phyloP scores from a whole-genome alignment of 306 rosid genomes.

The Chamaecrista fasciculata region DNA sequence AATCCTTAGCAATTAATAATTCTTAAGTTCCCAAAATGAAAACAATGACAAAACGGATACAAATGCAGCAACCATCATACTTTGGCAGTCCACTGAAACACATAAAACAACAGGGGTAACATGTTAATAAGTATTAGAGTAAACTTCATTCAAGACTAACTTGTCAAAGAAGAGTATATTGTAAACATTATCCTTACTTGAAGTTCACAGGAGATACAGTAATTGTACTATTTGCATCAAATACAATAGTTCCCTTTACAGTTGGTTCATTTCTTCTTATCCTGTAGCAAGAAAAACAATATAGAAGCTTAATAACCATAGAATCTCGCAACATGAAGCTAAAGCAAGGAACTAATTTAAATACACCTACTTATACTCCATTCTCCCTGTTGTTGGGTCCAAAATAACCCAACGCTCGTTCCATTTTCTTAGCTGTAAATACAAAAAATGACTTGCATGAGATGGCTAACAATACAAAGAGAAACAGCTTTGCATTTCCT shows the following conservation, averaged over 20 bases:
- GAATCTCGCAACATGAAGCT: slow-evolving; percentile 1
- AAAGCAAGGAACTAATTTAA: slow-evolving; percentile 13
- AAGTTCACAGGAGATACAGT: slow-evolving; percentile 92
- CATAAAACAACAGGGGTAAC: slow-evolving; percentile 19
- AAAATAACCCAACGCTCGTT: slow-evolving; percentile 93
- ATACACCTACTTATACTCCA: slow-evolving; percentile 89
- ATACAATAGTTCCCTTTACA: slow-evolving; percentile 77
- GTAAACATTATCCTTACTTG: slow-evolving; percentile 60
- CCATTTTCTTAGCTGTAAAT: slow-evolving; percentile 82
- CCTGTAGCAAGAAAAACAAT: slow-evolving; percentile 47
- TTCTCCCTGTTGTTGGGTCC: slow-evolving; percentile 92
- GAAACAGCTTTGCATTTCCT: neutral
- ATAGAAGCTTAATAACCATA: slow-evolving; percentile 3
- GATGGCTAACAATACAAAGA: slow-evolving; percentile 13
- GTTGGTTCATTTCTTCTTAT: slow-evolving; percentile 81
- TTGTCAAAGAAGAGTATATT: neutral
- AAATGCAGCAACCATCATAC: slow-evolving; percentile 96
- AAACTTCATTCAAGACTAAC: slow-evolving; percentile 3
- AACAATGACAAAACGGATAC: slow-evolving; percentile 59
- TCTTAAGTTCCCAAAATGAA: slow-evolving; percentile 8
- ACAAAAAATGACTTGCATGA: slow-evolving; percentile 12
- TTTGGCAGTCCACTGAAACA: slow-evolving; percentile 74
- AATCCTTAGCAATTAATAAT: neutral
- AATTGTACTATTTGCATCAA: slow-evolving; percentile 90
- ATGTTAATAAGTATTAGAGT: slow-evolving; percentile 17